These are phyloP conservation scores for Penicillium sp. DNA, from an alignment of 2,329 filamentous ascomycete genomes.

Conservation along the genomic window DNA sequence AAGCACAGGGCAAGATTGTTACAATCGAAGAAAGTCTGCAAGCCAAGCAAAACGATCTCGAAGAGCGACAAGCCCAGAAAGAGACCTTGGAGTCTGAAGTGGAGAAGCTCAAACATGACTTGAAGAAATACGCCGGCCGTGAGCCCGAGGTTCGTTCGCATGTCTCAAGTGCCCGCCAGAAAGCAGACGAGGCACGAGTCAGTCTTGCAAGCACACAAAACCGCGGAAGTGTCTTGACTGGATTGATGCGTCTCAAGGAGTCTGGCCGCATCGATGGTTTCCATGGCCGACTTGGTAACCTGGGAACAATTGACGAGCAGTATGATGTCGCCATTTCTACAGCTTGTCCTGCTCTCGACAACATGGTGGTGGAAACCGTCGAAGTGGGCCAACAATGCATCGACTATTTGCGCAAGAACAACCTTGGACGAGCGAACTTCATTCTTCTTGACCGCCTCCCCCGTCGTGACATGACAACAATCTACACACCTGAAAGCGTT, in stretches of 20 bases:
- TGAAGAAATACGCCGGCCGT: constrained; percentile 68
- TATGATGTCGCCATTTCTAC: constrained; percentile 99
- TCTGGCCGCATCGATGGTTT: constrained; percentile 97
- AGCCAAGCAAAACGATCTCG: constrained; percentile 70
- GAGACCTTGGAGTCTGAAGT: constrained; percentile 71
- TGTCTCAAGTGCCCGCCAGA: constrained; percentile 85
- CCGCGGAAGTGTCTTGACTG: constrained; percentile 85
- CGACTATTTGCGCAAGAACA: constrained; percentile 95
- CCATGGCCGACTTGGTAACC: constrained; percentile 88
- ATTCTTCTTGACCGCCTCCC: constrained; percentile 90
- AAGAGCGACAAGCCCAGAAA: constrained; percentile 72
- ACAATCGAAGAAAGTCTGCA: constrained; percentile 68
- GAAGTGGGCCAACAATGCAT: constrained; percentile 98
- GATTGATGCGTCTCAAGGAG: constrained; percentile 90
- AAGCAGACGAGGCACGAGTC: constrained; percentile 91
- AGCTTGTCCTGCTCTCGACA: constrained; percentile 85
- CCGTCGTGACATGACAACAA: constrained; percentile 70
- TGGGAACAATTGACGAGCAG: constrained; percentile 87
- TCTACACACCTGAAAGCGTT: constrained; percentile 87
- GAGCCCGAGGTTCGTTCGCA: constrained; percentile 81
- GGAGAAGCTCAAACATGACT: constrained; percentile 66
- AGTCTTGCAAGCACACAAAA: constrained; percentile 88
- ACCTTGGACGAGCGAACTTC: constrained; percentile 93
- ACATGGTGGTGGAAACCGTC: constrained; percentile 94
- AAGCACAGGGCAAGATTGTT: constrained; percentile 75